These are phyloP conservation scores for Rhododendron henanense DNA, from an alignment of 148 eudicot genomes.

Conservation along the genomic window DNA sequence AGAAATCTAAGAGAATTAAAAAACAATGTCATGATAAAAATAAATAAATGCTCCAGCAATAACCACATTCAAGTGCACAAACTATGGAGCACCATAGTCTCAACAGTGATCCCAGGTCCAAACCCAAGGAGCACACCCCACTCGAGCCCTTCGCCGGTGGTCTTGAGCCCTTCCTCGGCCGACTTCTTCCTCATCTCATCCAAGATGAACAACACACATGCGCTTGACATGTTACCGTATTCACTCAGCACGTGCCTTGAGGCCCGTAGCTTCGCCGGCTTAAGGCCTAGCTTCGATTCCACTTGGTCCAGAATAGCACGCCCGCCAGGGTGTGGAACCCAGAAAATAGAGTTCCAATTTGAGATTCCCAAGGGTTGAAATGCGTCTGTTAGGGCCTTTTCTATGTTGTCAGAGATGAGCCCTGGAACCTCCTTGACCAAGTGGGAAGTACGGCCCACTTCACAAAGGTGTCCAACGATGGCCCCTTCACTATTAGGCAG, in stretches of 20 bases:
- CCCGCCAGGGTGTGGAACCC: too few species aligned
- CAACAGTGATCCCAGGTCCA: constrained; percentile 31
- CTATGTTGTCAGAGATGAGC: too few species aligned
- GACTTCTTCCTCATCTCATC: constrained; percentile 24
- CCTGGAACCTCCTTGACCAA: too few species aligned
- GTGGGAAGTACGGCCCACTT: too few species aligned
- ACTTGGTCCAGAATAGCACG: constrained; percentile 33
- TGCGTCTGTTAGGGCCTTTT: too few species aligned
- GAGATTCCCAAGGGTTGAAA: too few species aligned
- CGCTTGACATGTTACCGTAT: constrained; percentile 38
- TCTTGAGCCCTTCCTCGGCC: too few species aligned
- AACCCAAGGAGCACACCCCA: constrained; percentile 35
- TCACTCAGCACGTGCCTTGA: constrained; percentile 34
- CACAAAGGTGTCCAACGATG: too few species aligned
- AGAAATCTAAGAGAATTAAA: neutral
- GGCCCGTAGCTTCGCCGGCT: constrained; percentile 27
- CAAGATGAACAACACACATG: constrained; percentile 28
- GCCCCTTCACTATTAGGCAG: too few species aligned
- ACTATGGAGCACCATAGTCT: constrained; percentile 34
- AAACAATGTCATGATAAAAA: neutral
- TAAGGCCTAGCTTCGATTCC: constrained; percentile 22
- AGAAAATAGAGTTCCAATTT: too few species aligned
- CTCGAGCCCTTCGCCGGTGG: constrained; percentile 38
- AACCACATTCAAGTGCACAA: neutral
- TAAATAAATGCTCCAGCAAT: too few species aligned